Evolutionary conservation across 2,329 filamentous ascomycete species (phyloP), one percentile per base, ranked within the genome.

Genomic region (Botryosphaeria dothidea): DNA sequence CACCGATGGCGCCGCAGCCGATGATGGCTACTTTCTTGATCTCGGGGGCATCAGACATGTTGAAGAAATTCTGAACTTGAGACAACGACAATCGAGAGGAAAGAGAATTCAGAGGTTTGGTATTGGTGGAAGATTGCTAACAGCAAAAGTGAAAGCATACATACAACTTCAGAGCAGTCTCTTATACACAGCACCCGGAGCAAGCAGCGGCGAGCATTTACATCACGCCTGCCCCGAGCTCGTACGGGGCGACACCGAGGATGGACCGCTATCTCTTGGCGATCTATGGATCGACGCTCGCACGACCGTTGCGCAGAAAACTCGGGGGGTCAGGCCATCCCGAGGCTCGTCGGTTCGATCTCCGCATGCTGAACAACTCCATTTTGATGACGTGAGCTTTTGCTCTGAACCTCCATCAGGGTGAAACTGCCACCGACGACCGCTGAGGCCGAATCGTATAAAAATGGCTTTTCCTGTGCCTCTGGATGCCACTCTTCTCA

Each of bases 1-100:
- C 75, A 17, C 78, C 78, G 19, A 80, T 80, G 15, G 75, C 71
- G 4, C 78, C 78, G 29, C 72, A 75, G 9, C 78, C 78, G 46
- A 80, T 74, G 4, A 79, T 70, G 51, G 70, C 70, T n/a, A 76
- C 68, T 6, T 69, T 72, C 29, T 70, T 70, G 67, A 67, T 67
- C 25, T 29, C 21, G 19, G 49, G 25, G 21, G 36, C 25, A 58
- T 17, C 9, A 9, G 52, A 2, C 62, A 60, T 65, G 29, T 5
- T 52, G n/a, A n/a, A 36, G n/a, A n/a, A n/a, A n/a, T n/a, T n/a
- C n/a, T n/a, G n/a, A n/a, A n/a, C n/a, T n/a, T n/a, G n/a, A n/a
- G n/a, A n/a, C n/a, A n/a, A n/a, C 11, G 31, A 6, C 31, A 34
- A 34, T 5, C 5, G 31, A 34, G 11, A 34, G 17, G 13, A n/a